Base-by-base conservation (phyloP, 768 basidiomycete species). In the Lyophyllum shimeji region DNA sequence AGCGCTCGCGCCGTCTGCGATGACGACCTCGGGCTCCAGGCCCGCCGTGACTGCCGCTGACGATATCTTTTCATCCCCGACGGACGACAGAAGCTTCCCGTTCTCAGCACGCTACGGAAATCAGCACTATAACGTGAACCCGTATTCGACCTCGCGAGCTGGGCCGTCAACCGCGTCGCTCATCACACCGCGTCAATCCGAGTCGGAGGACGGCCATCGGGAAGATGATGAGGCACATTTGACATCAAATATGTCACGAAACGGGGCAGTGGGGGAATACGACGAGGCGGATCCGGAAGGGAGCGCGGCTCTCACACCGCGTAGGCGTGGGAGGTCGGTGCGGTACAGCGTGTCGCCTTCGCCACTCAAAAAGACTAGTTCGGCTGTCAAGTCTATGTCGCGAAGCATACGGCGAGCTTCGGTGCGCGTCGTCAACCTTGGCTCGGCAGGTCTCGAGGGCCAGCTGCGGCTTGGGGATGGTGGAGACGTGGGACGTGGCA, bases 361-460 rank as follows among this genome's bases (percentile, higher is more conserved):
- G 0, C 84, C 88, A 1, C 66, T 89, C 23, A 82, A 82, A 57
- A 83, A 77, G 60, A 83, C 86, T 2, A 81, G 83, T 2, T 78
- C 81, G 0, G 83, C 81, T 9, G 71, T 90, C 46, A 82, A 80
- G 62, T 73, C 77, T 25, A 78, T 89, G 25, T 82, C 82, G 15
- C 76, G 77, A 54, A 82, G 75, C 53, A 58, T 91, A 6, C 77
- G 81, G 12, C 77, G 87, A 20, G 84, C 85, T 47, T 90, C 89
- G 9, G 66, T 87, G 56, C 85, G 93, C 15, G 90, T 95, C n/a
- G 92, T 91, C 43, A 93, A 92, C 65, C 69, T 95, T 53, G 83
- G 82, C 7, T 83, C 82, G 1, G 72, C 76, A 13, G 84, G 82
- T 0, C 61, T 87, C 58, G 86, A 85, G 54, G 80, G 80, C 15